Conservation (phyloP, 768 basidiomycete genomes). For the Brasilioporus rufonigricans region DNA sequence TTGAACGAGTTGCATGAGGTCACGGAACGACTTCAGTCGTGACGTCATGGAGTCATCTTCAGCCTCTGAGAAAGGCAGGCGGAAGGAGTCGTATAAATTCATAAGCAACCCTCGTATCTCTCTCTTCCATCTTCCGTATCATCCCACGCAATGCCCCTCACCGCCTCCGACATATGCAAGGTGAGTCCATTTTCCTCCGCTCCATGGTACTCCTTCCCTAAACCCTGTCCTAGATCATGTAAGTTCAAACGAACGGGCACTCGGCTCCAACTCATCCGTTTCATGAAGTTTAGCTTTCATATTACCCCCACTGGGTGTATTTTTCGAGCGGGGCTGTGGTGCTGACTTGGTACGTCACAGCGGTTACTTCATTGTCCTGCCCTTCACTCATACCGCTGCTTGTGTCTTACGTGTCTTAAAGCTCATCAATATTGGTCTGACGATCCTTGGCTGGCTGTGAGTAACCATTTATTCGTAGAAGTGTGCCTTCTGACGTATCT, state of each 20-base stretch:
- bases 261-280: conserved; percentile 12
- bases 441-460: conserved; percentile 51
- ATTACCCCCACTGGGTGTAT: conserved; percentile 83
- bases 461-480: conserved; percentile 24
- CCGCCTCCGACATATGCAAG: conserved; percentile 75
- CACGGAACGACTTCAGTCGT: conserved; percentile 1
- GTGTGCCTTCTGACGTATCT: conserved; percentile 10
- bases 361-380: not conserved
- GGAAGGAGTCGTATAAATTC: conserved; percentile 13
- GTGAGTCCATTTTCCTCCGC: conserved; percentile 33
- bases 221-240: conserved; percentile 43
- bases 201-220: not conserved
- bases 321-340: conserved; percentile 82
- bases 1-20: conserved; percentile 16
- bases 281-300: conserved; percentile 58
- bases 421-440: conserved; percentile 76
- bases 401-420: conserved; percentile 1
- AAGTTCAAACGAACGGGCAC: conserved; percentile 5
- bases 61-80: not conserved
- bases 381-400: conserved; percentile 8
- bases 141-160: conserved; percentile 57
- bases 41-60: conserved; percentile 26
- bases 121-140: not conserved
- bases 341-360: conserved; percentile 62
- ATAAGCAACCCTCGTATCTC: not conserved